A percentile compares a stretch with the other conserved stretches of the same genome.
Conservation (phyloP, 2,329 filamentous ascomycete genomes). For the Pseudogymnoascus sp. region DNA sequence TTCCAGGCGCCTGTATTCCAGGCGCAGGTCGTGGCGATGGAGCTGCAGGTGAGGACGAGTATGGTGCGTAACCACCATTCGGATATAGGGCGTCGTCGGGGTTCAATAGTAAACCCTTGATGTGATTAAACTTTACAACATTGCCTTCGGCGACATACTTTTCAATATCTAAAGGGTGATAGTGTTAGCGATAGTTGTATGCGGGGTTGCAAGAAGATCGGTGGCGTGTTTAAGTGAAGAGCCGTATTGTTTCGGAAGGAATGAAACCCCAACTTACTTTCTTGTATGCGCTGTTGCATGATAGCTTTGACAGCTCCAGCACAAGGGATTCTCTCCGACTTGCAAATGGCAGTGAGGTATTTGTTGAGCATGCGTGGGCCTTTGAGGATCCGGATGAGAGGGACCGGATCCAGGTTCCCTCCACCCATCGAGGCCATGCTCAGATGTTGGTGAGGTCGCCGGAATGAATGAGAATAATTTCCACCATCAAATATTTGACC, state of each 20-base stretch:
- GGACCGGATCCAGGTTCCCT: constrained; percentile 23
- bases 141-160: constrained; percentile 18
- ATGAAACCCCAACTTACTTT: constrained; percentile 50
- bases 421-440: constrained; percentile 28
- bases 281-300: constrained; percentile 68
- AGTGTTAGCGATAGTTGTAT: background rate
- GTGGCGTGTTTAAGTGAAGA: constrained; percentile 13
- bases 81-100: constrained; percentile 13
- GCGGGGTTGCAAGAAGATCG: constrained; percentile 11
- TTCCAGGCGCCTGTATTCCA: background rate
- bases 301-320: constrained; percentile 73
- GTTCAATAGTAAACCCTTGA: constrained; percentile 22
- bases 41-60: constrained; percentile 4
- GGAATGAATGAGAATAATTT: background rate
- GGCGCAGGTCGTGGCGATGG: constrained; percentile 2
- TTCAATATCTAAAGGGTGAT: constrained; percentile 16
- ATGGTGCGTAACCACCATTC: background rate
- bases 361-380: constrained; percentile 23
- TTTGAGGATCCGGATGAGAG: constrained; percentile 21
- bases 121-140: constrained; percentile 18
- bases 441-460: background rate
- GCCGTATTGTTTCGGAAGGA: constrained; percentile 14
- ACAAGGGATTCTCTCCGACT: constrained; percentile 63
- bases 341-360: constrained; percentile 44
- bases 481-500: background rate